These are phyloP conservation scores for Verticillium nubilum DNA, from an alignment of 2,329 filamentous ascomycete species.

Conservation along the genomic window DNA sequence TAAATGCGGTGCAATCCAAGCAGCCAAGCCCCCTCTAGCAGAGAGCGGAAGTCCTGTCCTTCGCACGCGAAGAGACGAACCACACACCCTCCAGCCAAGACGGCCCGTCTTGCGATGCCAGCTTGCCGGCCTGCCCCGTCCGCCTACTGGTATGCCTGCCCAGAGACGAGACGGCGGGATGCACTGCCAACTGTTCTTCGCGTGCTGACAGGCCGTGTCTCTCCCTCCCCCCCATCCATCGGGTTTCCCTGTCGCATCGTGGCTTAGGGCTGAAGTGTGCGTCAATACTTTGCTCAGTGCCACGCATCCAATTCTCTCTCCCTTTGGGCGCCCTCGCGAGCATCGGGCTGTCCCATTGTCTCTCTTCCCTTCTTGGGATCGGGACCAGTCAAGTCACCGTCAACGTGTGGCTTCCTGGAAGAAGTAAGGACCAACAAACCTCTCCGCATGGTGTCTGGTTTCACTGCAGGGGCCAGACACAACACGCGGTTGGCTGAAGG, in stretches of 20 bases:
- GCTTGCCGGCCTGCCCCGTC: background rate
- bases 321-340: background rate
- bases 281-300: slow-evolving; percentile 2
- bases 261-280: slow-evolving; percentile 9
- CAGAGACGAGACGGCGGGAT: background rate
- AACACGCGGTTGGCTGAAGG: background rate
- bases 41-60: background rate
- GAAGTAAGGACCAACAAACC: background rate
- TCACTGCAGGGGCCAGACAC: background rate
- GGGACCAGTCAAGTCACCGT: background rate
- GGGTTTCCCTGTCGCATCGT: slow-evolving; percentile 2
- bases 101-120: background rate
- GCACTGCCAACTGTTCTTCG: background rate
- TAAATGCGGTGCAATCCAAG: background rate
- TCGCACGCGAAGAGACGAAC: background rate
- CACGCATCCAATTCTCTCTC: background rate
- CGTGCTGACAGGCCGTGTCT: background rate
- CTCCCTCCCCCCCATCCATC: background rate
- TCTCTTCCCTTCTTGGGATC: background rate
- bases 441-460: background rate
- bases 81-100: background rate
- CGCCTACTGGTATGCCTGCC: background rate
- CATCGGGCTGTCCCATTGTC: background rate
- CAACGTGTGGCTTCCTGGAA: background rate
- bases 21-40: background rate